Base-by-base conservation (phyloP, 768 basidiomycete genomes). In the Neoboletus subvelutipes region DNA sequence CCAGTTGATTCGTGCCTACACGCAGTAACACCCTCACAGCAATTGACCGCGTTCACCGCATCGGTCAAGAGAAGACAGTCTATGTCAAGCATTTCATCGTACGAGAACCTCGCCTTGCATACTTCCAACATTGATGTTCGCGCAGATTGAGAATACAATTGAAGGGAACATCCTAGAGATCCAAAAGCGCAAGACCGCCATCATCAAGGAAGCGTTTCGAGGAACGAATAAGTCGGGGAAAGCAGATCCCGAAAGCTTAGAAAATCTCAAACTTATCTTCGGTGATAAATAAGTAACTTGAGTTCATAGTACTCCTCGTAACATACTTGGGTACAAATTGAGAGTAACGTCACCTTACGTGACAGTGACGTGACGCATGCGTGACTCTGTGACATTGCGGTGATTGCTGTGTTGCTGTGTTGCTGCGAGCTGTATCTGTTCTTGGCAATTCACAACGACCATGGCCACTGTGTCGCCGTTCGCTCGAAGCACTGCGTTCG, bases 41-140 rank as follows among this genome's bases (percentile, higher is more conserved):
- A 17, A 88, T 93, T 65, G 92, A 94, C 66, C 83, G 92, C 10
- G 90, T 93, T 29, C 92, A 94, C 63, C 75, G 92, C 45, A 87
- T 94, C 48, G 92, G 92, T 0, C 92, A 94, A 65, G 87, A 89
- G 29, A 86, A 83, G 65, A 82, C 87, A 0, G 92, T 94, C 28
- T 84, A 88, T 59, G 92, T 94, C 37, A 92, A 85, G 54, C 91
- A 92, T 62, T 92, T 90, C 70, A 87, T 93, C 59, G 90, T 90
- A 66, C 65, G 83, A 68, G 17, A 12, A 40, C n/a, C 8, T 18
- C 31, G 6, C 9, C 45, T 26, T 29, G 41, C 42, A 13, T 26
- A 13, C 26, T 34, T 34, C 26, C 2, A 20, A 29, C 8, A 40
- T 39, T 60, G 9, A 55, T n/a, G 34, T 20, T 50, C 33, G 20